A percentile compares a stretch with the other conserved stretches of the same genome.
Conservation (phyloP, 1,284 basidiomycete genomes). For the Marasmius tenuissimus region DNA sequence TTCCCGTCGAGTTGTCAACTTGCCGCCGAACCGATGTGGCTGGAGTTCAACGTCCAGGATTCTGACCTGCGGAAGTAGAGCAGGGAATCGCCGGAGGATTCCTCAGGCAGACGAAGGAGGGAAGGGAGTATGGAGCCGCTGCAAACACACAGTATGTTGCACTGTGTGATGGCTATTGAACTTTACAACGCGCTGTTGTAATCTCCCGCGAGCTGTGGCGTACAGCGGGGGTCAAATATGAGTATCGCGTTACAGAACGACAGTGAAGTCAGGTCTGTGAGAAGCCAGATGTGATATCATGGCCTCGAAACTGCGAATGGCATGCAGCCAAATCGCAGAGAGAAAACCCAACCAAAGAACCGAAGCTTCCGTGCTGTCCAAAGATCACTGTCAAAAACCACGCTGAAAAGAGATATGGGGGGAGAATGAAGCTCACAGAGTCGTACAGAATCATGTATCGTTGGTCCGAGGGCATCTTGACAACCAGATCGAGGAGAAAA, state of each 20-base stretch:
- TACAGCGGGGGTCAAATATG: background rate
- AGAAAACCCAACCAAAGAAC: background rate
- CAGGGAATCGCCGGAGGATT: background rate
- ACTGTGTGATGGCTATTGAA: background rate
- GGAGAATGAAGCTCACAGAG: background rate
- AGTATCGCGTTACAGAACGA: background rate
- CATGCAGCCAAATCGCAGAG: background rate
- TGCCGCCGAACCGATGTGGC: background rate
- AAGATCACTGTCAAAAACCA: background rate
- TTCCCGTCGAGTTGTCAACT: background rate
- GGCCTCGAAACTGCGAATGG: background rate
- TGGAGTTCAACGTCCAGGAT: background rate
- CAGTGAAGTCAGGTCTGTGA: background rate
- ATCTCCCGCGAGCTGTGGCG: background rate
- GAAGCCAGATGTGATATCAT: background rate
- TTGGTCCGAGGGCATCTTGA: background rate
- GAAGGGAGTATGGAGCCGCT: background rate
- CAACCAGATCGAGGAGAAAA: background rate
- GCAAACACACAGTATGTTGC: background rate
- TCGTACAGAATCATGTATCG: background rate
- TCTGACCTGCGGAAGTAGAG: background rate
- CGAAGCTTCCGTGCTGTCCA: background rate
- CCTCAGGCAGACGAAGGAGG: background rate
- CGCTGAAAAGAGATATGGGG: background rate
- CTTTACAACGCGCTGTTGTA: too few species aligned